Percentiles rank a stretch among this genome's conserved stretches.
phyloP scores from a whole-genome alignment of 768 basidiomycete species.

The Sarcodon sp. region DNA sequence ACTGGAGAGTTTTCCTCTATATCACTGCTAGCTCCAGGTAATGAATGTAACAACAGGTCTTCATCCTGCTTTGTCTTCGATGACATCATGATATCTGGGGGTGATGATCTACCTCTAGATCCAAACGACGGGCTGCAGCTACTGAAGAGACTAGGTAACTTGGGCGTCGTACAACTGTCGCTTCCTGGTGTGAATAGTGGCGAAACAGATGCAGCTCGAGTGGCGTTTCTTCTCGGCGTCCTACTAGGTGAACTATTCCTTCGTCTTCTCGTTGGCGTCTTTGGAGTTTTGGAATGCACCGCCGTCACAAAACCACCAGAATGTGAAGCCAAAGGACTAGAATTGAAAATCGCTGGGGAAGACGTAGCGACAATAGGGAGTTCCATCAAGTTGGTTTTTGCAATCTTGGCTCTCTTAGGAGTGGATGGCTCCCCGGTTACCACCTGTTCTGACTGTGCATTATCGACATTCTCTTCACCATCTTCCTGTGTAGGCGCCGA shows the following conservation, averaged over 20 bases:
- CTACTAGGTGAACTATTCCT: background rate
- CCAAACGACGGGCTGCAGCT: background rate
- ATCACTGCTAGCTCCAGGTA: background rate
- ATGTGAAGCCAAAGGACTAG: background rate
- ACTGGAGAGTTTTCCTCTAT: background rate
- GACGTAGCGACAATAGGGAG: background rate
- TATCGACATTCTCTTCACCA: background rate
- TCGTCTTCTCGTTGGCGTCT: background rate
- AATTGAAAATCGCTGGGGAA: background rate
- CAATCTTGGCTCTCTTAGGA: background rate
- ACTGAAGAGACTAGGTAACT: background rate
- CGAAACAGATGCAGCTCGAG: background rate
- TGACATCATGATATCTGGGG: too few species aligned
- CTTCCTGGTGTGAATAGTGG: background rate
- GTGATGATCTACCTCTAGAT: too few species aligned
- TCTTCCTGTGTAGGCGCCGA: background rate
- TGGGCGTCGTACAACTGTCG: background rate
- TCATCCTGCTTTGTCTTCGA: background rate
- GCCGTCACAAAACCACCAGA: background rate
- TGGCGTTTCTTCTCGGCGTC: background rate
- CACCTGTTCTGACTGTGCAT: background rate
- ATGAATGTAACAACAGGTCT: background rate
- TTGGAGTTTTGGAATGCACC: background rate
- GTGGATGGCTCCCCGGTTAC: background rate
- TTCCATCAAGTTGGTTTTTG: background rate